Base-by-base conservation (phyloP, 2,329 filamentous ascomycete species). In the Fusarium oxysporum region DNA sequence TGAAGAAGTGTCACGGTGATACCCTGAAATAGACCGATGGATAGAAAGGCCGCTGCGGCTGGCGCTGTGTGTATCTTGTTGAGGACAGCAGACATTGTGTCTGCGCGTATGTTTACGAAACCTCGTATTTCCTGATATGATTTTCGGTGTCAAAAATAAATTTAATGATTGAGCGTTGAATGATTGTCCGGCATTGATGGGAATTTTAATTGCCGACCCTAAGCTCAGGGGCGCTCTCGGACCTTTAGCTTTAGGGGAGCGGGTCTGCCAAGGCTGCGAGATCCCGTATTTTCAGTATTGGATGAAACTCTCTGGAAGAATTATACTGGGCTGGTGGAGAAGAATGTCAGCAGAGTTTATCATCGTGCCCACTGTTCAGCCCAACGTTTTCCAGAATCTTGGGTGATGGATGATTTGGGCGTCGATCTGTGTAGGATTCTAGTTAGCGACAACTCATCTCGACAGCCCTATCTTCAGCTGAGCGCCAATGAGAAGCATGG, bases 11-110 rank as follows among this genome's bases (percentile, higher is more conserved):
- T 50, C 0, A 66, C 53, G 0, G 17, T 12, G 1, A 60, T 13
- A 7, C 19, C 62, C 28, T 66, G 64, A 1, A 44, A 16, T 4
- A 66, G 10, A 3, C 64, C 64, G 8, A 66, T 66, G 1, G 32
- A 25, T 5, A 66, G 13, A 9, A 66, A 66, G 1, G 62, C 11
- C 1, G 33, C n/a, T 3, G 40, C 50, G 4, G 64, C 45, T 2
- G 64, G 64, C 23, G 51, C 62, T 0, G 25, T 21, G 5, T 32
- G 43, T 12, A 66, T 47, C 10, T 45, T 66, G 43, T 66, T 66
- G 8, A 14, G 14, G 25, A 66, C 21, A 3, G 35, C 47, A 30
- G 64, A 44, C 33, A 60, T 32, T 14, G 62, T 17, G 9, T 38
- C 62, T 17, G 32, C n/a, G n/a, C 6, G 23, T 17, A 5, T 25